Evolutionary conservation across 345 rosid species (phyloP), one percentile per base, ranked within the genome.

Genomic region (Schrenkiella parvula): DNA sequence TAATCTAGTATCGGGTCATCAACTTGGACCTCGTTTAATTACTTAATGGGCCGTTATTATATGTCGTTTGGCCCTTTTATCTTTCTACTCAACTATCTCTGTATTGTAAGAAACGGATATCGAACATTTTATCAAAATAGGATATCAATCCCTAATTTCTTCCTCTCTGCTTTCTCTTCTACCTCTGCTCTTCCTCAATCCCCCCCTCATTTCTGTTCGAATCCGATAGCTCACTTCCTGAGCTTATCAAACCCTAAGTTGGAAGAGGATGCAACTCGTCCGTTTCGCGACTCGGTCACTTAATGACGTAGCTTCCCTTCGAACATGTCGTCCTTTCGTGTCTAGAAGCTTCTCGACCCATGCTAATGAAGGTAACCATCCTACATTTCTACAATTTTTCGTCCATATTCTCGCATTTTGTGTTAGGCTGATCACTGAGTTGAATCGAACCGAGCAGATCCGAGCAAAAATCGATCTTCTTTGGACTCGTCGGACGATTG

Each of bases 401-500:
- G 1, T 70, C 9, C 18, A 14, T 34, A 12, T 34, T 34, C 42
- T 66, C 29, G 9, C 52, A 39, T 47, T 23, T 13, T 19, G 11
- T 50, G 1, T 22, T 34, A 12, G 8, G 0, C 11, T 68, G 14
- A 73, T 31, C 66, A 80, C 17, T 21, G 21, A 56, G 47, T 47
- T 32, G 41, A 64, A 68, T 59, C 29, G 12, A 66, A 66, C 32
- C 64, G 32, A 23, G 10, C 14, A 32, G 63, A 56, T 51, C 58
- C 14, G 21, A 54, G 50, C 17, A 17, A 4, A n/a, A 26, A 25
- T 37, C 70, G 46, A 58, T 8, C 69, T 35, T 64, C 78, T 6
- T 38, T 39, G 3, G 86, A 84, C 44, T 70, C 83, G 4, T 38
- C 35, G 3, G 86, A 85, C 41, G 82, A 80, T 10, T 81, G 38